phyloP scores from a whole-genome alignment of 768 basidiomycete genomes.

The Leucogyrophana mollusca region DNA sequence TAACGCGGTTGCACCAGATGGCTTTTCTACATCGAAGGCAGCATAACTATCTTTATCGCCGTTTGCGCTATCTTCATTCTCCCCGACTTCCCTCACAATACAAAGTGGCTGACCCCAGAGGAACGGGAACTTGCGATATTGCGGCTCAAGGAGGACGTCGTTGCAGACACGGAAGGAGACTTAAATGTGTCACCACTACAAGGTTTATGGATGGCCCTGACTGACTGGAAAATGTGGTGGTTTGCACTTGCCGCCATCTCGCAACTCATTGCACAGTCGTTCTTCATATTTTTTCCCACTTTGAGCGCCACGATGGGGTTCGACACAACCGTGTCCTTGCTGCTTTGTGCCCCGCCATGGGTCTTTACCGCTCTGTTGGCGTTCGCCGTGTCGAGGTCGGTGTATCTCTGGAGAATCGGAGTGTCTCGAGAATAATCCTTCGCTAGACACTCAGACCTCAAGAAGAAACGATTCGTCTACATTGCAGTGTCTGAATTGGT shows the following conservation, averaged over 20 bases:
- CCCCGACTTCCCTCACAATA: slow-evolving; percentile 37
- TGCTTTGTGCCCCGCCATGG: slow-evolving; percentile 42
- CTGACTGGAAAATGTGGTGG: slow-evolving; percentile 43
- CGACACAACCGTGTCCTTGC: slow-evolving; percentile 36
- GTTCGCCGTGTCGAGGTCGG: slow-evolving; percentile 15
- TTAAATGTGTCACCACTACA: slow-evolving; percentile 15
- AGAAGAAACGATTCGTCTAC: slow-evolving; percentile 68
- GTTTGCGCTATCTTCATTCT: slow-evolving; percentile 33
- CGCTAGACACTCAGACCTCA: slow-evolving; percentile 62
- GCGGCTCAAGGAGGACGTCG: slow-evolving; percentile 29
- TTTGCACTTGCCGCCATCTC: slow-evolving; percentile 23
- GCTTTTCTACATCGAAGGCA: slow-evolving; percentile 30
- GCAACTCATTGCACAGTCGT: slow-evolving; percentile 15
- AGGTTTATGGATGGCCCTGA: slow-evolving; percentile 35
- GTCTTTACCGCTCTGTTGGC: slow-evolving; percentile 29
- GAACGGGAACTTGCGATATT: slow-evolving; percentile 30
- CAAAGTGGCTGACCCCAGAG: slow-evolving; percentile 26
- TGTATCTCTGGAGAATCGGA: background rate
- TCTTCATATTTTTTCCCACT: slow-evolving; percentile 23
- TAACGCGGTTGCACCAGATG: slow-evolving; percentile 1
- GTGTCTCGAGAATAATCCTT: background rate
- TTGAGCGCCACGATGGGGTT: slow-evolving; percentile 34
- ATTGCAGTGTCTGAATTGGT: slow-evolving; percentile 48
- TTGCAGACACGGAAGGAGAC: slow-evolving; percentile 13
- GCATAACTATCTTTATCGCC: slow-evolving; percentile 31